Conservation (phyloP, 306 rosid genomes). For the Echinosophora koreensis region DNA sequence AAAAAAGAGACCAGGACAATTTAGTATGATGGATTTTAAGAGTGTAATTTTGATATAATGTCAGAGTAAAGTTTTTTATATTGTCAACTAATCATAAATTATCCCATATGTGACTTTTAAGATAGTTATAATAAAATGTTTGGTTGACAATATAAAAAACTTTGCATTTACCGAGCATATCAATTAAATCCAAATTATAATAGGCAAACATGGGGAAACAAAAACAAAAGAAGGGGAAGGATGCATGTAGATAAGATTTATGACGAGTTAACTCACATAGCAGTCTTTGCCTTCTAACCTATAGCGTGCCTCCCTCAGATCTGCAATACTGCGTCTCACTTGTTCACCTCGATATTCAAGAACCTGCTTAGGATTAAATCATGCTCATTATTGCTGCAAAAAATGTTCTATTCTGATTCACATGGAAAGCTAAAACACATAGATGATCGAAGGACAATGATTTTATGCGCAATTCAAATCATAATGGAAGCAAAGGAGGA, state of each 20-base stretch:
- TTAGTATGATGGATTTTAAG: constrained; percentile 17
- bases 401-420: constrained; percentile 14
- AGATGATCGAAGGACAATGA: neutral
- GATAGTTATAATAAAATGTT: too few species aligned
- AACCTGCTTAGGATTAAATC: constrained; percentile 65
- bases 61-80: too few species aligned
- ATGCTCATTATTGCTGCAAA: constrained; percentile 27
- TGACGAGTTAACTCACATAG: constrained; percentile 69
- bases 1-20: constrained; percentile 25
- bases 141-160: too few species aligned
- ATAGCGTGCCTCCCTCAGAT: constrained; percentile 91
- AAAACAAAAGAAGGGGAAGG: neutral
- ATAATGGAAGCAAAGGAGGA: constrained; percentile 2
- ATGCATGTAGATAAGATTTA: neutral
- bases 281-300: constrained; percentile 91
- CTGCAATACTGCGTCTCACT: constrained; percentile 91
- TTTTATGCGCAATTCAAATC: constrained; percentile 29
- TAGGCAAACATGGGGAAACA: neutral
- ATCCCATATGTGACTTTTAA: too few species aligned
- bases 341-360: constrained; percentile 99
- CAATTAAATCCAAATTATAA: too few species aligned
- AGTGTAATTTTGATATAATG: too few species aligned
- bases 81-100: too few species aligned
- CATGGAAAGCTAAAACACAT: constrained; percentile 17
- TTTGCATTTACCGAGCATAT: too few species aligned